Evolutionary conservation across 1,284 basidiomycete genomes (phyloP).

Genomic region (Cerrena zonata): DNA sequence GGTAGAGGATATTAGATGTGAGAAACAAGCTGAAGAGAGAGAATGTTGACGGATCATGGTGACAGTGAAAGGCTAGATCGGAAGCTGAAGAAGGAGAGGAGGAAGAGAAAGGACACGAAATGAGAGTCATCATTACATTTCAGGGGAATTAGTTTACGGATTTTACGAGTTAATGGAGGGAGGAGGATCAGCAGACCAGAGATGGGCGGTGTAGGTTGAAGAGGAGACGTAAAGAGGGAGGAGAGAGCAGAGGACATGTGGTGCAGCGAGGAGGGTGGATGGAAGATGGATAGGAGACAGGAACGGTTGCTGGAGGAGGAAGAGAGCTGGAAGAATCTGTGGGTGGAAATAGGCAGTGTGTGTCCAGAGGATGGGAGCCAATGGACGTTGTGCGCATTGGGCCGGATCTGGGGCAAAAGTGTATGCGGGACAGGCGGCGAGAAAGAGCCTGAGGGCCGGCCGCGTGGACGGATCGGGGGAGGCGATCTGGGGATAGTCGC

Average conservation of each 20-base stretch:
- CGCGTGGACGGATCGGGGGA: not conserved
- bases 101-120: not conserved
- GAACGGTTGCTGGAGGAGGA: not conserved
- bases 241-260: not conserved
- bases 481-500: not conserved
- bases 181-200: not conserved
- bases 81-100: too few species aligned
- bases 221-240: not conserved
- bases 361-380: not conserved
- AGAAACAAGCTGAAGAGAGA: too few species aligned
- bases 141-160: too few species aligned
- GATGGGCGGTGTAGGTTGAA: too few species aligned
- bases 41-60: too few species aligned
- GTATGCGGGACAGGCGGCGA: not conserved
- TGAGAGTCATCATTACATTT: not conserved
- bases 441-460: not conserved
- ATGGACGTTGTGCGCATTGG: not conserved
- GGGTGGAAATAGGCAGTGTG: not conserved
- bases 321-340: not conserved
- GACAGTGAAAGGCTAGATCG: too few species aligned
- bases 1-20: too few species aligned
- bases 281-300: not conserved
- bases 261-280: not conserved
- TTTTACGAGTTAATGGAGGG: not conserved
- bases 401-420: not conserved